Base-by-base conservation (phyloP, 352 stramenopile species). In the Phytophthora tubulina region DNA sequence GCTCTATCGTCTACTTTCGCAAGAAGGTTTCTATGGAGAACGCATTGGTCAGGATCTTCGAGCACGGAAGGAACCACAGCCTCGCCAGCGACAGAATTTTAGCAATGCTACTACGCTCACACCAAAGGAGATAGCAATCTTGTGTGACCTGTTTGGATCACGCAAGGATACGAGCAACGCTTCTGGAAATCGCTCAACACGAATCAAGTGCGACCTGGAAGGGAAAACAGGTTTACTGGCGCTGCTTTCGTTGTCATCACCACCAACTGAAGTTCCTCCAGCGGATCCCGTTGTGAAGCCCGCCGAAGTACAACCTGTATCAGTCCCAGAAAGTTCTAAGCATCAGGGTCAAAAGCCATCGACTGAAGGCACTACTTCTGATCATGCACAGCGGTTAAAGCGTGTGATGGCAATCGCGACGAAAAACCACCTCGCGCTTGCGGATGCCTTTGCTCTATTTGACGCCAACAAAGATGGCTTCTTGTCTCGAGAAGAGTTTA, bases 21-120 rank as follows among this genome's bases (percentile, higher is more conserved):
- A 86, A 63, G 78, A 94, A 56, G 83, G 84, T 2, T 91, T 94
- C 44, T 93, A 94, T 63, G 73, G 71, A 10, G 42, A 65, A 4
- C 39, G 32, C 15, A 39, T 51, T 30, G 13, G 4, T 6, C 57
- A 49, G 7, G 42, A 63, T 30, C 45, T 50, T 53, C 36, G 33
- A 8, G n/a, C 51, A 15, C 39, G 42, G 8, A 61, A 49, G 21
- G 49, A 48, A n/a, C 51, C 9, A n/a, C 69, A 76, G 21, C 64
- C 59, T 31, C 73, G 57, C 9, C 66, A 72, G 13, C 64, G 67
- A 9, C 61, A 81, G 17, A 63, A 67, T 5, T 38, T 50, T 10
- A 79, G 70, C 9, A 78, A 92, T 45, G 76, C 71, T 14, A 86
- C 73, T 31, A 89, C 86, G 3, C 67, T 93, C 1, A 86, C 77